Conservation (phyloP, 1,139 yeast species). For the Candida sp. region DNA sequence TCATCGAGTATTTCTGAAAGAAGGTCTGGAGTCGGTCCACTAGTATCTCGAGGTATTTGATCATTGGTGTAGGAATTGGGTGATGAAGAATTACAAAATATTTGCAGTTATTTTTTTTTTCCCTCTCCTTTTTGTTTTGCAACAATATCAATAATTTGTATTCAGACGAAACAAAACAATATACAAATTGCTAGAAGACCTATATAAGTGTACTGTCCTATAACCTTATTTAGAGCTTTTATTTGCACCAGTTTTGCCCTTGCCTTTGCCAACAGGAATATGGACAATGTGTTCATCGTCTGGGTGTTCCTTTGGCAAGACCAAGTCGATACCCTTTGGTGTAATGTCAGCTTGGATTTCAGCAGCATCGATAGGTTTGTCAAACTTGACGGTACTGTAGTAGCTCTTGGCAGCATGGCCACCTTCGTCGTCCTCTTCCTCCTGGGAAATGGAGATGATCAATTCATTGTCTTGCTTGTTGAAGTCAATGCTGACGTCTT, state of each 20-base stretch:
- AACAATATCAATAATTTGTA: neutral
- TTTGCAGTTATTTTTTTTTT: neutral
- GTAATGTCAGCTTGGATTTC: constrained; percentile 25
- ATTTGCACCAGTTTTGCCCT: neutral
- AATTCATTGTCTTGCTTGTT: constrained; percentile 27
- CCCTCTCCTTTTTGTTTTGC: constrained; percentile 5
- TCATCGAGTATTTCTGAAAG: neutral
- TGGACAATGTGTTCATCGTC: constrained; percentile 23
- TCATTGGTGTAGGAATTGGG: neutral
- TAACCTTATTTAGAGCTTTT: neutral
- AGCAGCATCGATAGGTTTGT: constrained; percentile 25
- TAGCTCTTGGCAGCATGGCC: constrained; percentile 18
- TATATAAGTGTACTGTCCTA: neutral
- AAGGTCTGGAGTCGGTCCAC: neutral
- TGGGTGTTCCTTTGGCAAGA: constrained; percentile 27
- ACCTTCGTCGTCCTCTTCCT: constrained; percentile 20
- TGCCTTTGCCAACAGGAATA: constrained; percentile 13
- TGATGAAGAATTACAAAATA: neutral
- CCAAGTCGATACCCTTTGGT: constrained; percentile 22
- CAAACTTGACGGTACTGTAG: constrained; percentile 26
- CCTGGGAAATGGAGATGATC: constrained; percentile 20
- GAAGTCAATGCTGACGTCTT: constrained; percentile 28
- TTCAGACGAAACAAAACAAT: neutral
- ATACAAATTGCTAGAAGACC: neutral
- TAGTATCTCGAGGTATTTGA: neutral